Evolutionary conservation across 1,284 basidiomycete species (phyloP).

Genomic region (Marasmius sp.): DNA sequence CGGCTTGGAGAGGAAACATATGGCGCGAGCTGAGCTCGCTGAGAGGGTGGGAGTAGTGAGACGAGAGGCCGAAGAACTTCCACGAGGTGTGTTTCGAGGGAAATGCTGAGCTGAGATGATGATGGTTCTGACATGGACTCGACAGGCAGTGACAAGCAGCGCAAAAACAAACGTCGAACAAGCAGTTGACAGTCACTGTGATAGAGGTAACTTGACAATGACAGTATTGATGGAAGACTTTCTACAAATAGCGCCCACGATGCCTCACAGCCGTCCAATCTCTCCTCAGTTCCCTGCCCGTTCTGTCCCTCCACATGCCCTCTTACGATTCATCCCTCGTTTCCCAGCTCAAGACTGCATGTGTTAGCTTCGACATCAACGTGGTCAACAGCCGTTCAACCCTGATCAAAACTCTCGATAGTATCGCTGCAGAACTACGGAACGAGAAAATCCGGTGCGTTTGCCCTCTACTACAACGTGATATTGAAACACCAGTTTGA

Average conservation of each 20-base stretch:
- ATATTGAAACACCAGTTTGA: not conserved
- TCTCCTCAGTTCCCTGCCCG: not conserved
- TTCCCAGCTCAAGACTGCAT: slow-evolving; percentile 35
- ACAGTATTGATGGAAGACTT: not conserved
- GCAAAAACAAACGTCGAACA: too few relatives aligned
- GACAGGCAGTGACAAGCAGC: not conserved
- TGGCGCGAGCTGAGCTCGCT: slow-evolving; percentile 39
- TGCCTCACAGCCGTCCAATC: slow-evolving; percentile 5
- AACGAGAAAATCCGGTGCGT: slow-evolving; percentile 44
- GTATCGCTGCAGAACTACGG: slow-evolving; percentile 42
- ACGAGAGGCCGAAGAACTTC: slow-evolving; percentile 46
- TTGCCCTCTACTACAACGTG: not conserved
- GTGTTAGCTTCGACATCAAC: slow-evolving; percentile 35
- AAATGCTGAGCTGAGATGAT: slow-evolving; percentile 36
- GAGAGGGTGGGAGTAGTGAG: slow-evolving; percentile 43
- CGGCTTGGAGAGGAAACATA: slow-evolving; percentile 31
- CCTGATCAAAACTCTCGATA: slow-evolving; percentile 40
- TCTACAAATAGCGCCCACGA: not conserved
- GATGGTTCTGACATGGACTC: not conserved
- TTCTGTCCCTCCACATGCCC: slow-evolving; percentile 2
- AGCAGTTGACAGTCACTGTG: slow-evolving; percentile 1
- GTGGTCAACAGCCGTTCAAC: slow-evolving; percentile 26
- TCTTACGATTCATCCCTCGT: slow-evolving; percentile 20
- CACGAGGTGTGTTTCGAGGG: slow-evolving; percentile 64
- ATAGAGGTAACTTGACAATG: not conserved